Conservation (phyloP, 306 rosid species). For the Prunus mira region DNA sequence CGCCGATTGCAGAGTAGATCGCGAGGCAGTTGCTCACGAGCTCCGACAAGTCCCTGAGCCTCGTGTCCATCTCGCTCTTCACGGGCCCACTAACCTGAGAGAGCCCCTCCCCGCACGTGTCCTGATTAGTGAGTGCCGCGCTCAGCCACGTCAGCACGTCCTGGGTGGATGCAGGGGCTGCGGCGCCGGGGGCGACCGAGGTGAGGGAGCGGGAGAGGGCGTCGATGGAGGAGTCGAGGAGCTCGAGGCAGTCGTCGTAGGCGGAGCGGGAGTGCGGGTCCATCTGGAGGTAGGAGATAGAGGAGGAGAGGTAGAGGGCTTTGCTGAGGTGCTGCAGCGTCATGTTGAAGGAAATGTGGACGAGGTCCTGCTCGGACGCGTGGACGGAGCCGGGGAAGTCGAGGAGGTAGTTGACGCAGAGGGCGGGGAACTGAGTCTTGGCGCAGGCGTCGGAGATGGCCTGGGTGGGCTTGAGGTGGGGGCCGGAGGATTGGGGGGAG, state of each 20-base stretch:
- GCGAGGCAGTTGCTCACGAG: slow-evolving; percentile 80
- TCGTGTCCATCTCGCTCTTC: slow-evolving; percentile 43
- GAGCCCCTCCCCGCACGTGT: slow-evolving; percentile 78
- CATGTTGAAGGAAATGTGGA: slow-evolving; percentile 84
- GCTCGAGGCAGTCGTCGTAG: slow-evolving; percentile 76
- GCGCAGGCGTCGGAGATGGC: slow-evolving; percentile 76
- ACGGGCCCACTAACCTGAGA: slow-evolving; percentile 39
- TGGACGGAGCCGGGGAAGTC: slow-evolving; percentile 60
- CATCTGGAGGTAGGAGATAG: slow-evolving; percentile 38
- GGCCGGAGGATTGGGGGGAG: not conserved
- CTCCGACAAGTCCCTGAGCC: slow-evolving; percentile 59
- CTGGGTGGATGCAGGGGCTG: slow-evolving; percentile 16
- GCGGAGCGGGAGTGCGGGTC: slow-evolving; percentile 53
- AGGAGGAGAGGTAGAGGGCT: slow-evolving; percentile 59
- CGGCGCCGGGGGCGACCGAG: slow-evolving; percentile 17
- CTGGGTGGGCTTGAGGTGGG: slow-evolving; percentile 50
- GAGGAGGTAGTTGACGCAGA: slow-evolving; percentile 63
- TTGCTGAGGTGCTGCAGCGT: slow-evolving; percentile 62
- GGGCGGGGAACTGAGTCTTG: slow-evolving; percentile 51
- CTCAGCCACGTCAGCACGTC: slow-evolving; percentile 91
- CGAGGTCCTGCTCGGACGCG: slow-evolving; percentile 72
- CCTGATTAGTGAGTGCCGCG: slow-evolving; percentile 78
- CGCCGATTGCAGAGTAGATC: slow-evolving; percentile 39
- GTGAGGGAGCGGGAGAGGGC: slow-evolving; percentile 53
- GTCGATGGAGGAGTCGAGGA: slow-evolving; percentile 72